Conservation (phyloP, 306 rosid genomes). For the Prunus kanzakura region DNA sequence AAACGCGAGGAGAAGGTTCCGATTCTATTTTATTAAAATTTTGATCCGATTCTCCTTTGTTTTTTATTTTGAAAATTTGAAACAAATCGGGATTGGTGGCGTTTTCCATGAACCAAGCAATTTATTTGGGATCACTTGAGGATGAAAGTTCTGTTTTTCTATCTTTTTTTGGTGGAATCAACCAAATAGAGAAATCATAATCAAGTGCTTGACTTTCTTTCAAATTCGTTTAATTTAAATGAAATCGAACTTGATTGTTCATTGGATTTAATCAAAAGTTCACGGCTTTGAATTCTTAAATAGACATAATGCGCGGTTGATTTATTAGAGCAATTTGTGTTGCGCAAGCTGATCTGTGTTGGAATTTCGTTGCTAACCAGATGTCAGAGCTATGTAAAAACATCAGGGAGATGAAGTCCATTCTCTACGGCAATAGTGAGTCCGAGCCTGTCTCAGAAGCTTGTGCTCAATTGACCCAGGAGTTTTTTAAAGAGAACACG, state of each 20-base stretch:
- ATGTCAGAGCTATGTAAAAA: conserved; percentile 71
- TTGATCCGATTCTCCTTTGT: background rate
- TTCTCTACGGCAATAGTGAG: conserved; percentile 92
- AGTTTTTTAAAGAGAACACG: conserved; percentile 78
- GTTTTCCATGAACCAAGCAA: background rate
- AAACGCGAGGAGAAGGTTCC: conserved; percentile 91
- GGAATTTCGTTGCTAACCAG: conserved; percentile 33
- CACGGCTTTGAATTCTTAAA: background rate
- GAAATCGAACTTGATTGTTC: background rate
- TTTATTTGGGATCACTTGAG: background rate
- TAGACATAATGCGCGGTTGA: background rate
- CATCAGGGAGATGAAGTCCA: conserved; percentile 82
- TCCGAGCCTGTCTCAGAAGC: conserved; percentile 94
- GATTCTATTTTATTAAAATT: background rate
- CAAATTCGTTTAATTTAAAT: background rate
- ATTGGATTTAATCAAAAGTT: too few species aligned
- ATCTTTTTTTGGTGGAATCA: too few species aligned
- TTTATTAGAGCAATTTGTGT: background rate
- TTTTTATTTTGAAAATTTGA: background rate
- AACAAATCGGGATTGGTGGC: background rate
- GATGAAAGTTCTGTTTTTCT: background rate
- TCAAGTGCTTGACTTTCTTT: background rate
- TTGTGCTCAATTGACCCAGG: conserved; percentile 87
- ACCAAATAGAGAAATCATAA: background rate
- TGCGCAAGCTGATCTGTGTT: conserved; percentile 25